Evolutionary conservation across 257 asterid genomes (phyloP), one percentile per base, ranked within the genome.

Genomic region (Solanum acaule): DNA sequence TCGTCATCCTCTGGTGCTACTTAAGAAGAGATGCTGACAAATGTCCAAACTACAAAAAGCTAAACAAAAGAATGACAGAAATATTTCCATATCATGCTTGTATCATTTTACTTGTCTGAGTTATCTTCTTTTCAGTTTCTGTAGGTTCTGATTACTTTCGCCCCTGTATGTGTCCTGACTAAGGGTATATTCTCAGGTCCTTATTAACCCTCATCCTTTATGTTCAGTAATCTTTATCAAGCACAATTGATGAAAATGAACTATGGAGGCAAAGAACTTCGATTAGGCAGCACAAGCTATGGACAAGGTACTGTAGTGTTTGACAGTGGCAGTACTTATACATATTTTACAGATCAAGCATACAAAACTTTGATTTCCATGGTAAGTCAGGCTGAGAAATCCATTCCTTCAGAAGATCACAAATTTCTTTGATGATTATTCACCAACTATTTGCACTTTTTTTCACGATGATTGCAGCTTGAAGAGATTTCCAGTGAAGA

Each of bases 321-420:
- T 85, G 98, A 95, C 87, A 95, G 91, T 88, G 98, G 98, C 75
- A 95, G 98, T 91, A 91, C 97, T 37, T 94, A 92, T 85, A 89
- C 98, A 18, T 95, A 95, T 93, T 93, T 95, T 85, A 88, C 94
- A 3, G 92, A 90, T 87, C 90, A 91, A 90, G 97, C 97, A 88
- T 94, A 95, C 90, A 73, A 87, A 89, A 91, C 92, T 85, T 91
- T 95, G 86, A 88, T 94, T 87, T 22, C 92, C 38, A 59, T 78
- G 83, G 98, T 95, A 92, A 92, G 96, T 90, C 42, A 22, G 68
- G 78, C 29, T 27, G 18, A 75, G 37, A 22, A 63, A 27, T 25
- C 59, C 31, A 77, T 85, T 85, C 71, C 63, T 25, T 65, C 73
- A 86, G 85, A 81, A 65, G 73, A 78, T 59, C 29, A 29, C 37